Evolutionary conservation across 2,329 filamentous ascomycete species (phyloP), one percentile per base, ranked within the genome.

Genomic region (Sarocladiaceae sp.): DNA sequence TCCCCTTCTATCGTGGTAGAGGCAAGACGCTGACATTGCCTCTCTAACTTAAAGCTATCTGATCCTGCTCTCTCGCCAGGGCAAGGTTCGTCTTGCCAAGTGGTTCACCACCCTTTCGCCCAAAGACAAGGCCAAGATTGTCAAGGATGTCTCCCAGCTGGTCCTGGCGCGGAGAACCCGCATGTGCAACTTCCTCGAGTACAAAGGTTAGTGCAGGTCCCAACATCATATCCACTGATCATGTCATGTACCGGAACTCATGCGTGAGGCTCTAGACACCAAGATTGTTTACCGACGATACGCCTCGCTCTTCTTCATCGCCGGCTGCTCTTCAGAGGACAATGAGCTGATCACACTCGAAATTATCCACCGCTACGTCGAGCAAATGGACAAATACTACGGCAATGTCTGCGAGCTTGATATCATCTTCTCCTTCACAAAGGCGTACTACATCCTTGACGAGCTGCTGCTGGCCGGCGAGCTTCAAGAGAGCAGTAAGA

Each of bases 311-410:
- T 98, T 97, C 76, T 98, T 98, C 76, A 98, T 98, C 65, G 90
- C 91, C 59, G 93, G 93, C 58, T 95, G 89, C 71, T 84, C 89
- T 44, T 90, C 90, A n/a, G 89, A 88, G 51, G 93, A 98, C 68
- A 98, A 98, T 68, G 93, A 98, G 64, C 74, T 98, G 61, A 96
- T 97, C 64, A 95, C 88, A 19, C 88, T 98, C 62, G 93, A 98
- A 67, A 89, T 98, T 62, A 94, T 98, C 58, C 93, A 98, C 67
- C 88, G 93, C 68, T 98, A 98, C 65, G 93, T 98, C 61, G 93
- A 98, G 68, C 93, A 98, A 70, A 98, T 98, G 93, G 93, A 98
- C 76, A 98, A 98, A 67, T 98, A 98, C 73, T 98, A 97, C 67
- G 93, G 93, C 66, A 98, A 98, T 66, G 93, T 98, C 48, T 98